Evolutionary conservation across 768 basidiomycete genomes (phyloP).

Genomic region (Neoboletus brunneissimus): DNA sequence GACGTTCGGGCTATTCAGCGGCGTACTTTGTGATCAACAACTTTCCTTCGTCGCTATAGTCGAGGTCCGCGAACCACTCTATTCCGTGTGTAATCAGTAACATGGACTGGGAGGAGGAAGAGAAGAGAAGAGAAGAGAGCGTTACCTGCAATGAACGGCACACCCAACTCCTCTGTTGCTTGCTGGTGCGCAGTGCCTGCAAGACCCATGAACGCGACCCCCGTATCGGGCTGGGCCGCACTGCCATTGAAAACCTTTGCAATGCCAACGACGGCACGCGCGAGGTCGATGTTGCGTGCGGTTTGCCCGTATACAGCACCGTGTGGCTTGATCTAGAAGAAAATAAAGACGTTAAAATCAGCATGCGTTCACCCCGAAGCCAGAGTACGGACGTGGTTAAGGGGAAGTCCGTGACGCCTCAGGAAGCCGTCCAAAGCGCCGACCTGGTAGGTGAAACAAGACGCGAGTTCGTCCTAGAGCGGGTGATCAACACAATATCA

Average conservation of each 20-base stretch:
- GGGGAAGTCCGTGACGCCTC: constrained; percentile 44
- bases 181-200: constrained; percentile 61
- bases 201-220: constrained; percentile 59
- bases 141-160: constrained; percentile 60
- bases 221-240: constrained; percentile 11
- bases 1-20: too few species aligned
- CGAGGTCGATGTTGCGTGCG: constrained; percentile 52
- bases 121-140: neutral
- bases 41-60: constrained; percentile 55
- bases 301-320: constrained; percentile 62
- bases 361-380: neutral
- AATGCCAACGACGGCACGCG: constrained; percentile 52
- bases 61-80: constrained; percentile 71
- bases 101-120: neutral
- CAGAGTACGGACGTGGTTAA: constrained; percentile 50
- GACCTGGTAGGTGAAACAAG: constrained; percentile 64
- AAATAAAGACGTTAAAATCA: neutral
- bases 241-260: constrained; percentile 46
- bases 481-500: neutral
- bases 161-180: constrained; percentile 51
- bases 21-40: constrained; percentile 57
- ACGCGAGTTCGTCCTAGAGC: constrained; percentile 49
- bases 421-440: constrained; percentile 64
- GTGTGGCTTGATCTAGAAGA: constrained; percentile 53
- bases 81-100: neutral